Base-by-base conservation (phyloP, 2,329 filamentous ascomycete species). In the Cercospora citrullina region DNA sequence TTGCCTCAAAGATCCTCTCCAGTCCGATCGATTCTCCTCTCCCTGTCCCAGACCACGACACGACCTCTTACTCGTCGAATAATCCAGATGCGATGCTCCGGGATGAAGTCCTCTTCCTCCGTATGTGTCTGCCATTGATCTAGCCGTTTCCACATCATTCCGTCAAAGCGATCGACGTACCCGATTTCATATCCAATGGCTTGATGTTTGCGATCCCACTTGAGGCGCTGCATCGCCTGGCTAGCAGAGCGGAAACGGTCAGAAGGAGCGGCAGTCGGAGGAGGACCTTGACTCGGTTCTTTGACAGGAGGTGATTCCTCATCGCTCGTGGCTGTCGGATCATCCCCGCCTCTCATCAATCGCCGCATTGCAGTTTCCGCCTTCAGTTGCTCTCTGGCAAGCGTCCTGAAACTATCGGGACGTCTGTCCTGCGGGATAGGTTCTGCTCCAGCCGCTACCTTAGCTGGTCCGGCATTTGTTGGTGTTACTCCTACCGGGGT, bases 91-190 rank as follows among this genome's bases (percentile, higher is more conserved):
- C 85, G 80, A 76, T 87, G 84, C 70, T 84, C 81, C 3, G 85
- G 85, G 65, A 87, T 86, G 65, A 86, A 87, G 58, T 87, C 85
- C 67, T 87, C 84, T 30, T 87, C 80, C 9, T 85, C 86, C 33
- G 81, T 80, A 59, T 86, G 84, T 18, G 79, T 81, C 72, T 85
- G 67, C 85, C 85, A 87, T n/a, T 77, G 79, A 57, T 80, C 79
- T 3, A 86, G 75, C 8, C 77, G 72, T 10, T 81, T 80, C 75
- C 86, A 85, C 65, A 82, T 78, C 21, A 82, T 78, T 0, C 84
- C 84, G 8, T 67, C 58, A 64, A 87, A 87, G 9, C 85, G 80
- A 72, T 87, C 85, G 23, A 84, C 77, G 67, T 87, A 87, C 3
- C 84, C 85, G 31, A 87, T 81, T 12, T 85, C 77, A 45, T 61